Percentiles rank a stretch among this genome's conserved stretches.
Conservation (phyloP, 2,329 filamentous ascomycete genomes). For the Coniosporium tulheliwenetii region DNA sequence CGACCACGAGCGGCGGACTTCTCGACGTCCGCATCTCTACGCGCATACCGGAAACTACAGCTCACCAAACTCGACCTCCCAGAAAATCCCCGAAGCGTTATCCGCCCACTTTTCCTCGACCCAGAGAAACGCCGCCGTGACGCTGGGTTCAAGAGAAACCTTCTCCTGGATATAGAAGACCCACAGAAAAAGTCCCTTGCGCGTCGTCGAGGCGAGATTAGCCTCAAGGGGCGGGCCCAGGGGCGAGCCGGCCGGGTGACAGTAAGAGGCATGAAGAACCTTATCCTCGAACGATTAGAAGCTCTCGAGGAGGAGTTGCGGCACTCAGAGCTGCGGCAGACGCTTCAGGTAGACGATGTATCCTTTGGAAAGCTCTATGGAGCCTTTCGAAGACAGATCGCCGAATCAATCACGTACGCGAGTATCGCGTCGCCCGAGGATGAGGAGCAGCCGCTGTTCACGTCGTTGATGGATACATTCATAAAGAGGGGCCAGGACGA, state of each 20-base stretch:
- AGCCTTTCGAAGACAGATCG: neutral
- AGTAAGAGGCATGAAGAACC: neutral
- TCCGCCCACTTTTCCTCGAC: neutral
- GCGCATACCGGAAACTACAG: neutral
- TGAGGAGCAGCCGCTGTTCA: neutral
- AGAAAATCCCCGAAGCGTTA: neutral
- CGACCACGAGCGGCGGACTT: slow-evolving; percentile 1
- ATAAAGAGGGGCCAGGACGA: slow-evolving; percentile 34
- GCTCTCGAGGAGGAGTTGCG: slow-evolving; percentile 6
- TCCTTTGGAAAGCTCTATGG: slow-evolving; percentile 8
- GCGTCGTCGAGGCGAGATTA: no score
- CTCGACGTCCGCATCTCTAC: slow-evolving; percentile 3
- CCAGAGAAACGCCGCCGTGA: neutral
- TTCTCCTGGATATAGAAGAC: no score
- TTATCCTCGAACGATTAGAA: slow-evolving; percentile 3
- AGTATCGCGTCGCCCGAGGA: no score
- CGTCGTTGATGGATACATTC: slow-evolving; percentile 21
- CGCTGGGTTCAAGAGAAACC: no score
- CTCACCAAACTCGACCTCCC: neutral
- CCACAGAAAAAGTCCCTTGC: no score
- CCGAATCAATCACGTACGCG: no score
- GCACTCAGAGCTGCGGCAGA: slow-evolving; percentile 10
- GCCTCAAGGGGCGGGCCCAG: no score
- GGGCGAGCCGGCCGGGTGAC: no score
- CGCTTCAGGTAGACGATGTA: slow-evolving; percentile 10